Percentiles rank a stretch among this genome's conserved stretches.
phyloP scores from a whole-genome alignment of 176 grass and related monocot genomes.

The Zea luxurians region DNA sequence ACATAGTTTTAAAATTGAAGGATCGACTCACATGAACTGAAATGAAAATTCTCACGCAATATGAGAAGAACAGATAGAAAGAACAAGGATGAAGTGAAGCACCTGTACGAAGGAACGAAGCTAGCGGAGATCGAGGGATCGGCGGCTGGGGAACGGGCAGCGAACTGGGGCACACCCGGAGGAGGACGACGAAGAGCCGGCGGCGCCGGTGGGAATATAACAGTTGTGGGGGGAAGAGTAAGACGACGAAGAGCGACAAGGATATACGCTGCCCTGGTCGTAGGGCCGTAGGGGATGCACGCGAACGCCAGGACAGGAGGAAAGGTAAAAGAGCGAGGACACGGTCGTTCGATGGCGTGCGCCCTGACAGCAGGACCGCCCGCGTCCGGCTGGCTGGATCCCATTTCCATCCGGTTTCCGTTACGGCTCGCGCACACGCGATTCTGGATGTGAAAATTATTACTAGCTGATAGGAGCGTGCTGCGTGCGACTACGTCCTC shows the following conservation, averaged over 20 bases:
- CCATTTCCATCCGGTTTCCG: background rate
- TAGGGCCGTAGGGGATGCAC: background rate
- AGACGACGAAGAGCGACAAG: background rate
- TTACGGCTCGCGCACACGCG: background rate
- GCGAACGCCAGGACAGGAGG: background rate
- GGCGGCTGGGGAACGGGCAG: background rate
- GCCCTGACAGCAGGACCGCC: background rate
- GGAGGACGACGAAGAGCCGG: background rate
- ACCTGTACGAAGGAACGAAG: background rate
- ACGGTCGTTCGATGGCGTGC: background rate
- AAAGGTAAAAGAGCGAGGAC: background rate
- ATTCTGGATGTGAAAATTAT: background rate
- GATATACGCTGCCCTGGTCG: background rate
- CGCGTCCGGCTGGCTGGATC: too few relatives aligned
- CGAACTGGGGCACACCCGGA: background rate
- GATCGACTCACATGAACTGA: background rate
- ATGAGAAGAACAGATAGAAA: background rate
- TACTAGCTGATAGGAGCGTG: background rate
- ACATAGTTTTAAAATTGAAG: background rate
- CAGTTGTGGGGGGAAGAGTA: background rate
- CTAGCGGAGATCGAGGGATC: background rate
- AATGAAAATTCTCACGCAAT: too few relatives aligned
- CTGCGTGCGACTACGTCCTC: background rate
- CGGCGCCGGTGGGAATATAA: constrained; percentile 14
- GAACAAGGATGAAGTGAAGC: background rate